Base-by-base conservation (phyloP, 352 stramenopile genomes). In the Pythium guiyangense region DNA sequence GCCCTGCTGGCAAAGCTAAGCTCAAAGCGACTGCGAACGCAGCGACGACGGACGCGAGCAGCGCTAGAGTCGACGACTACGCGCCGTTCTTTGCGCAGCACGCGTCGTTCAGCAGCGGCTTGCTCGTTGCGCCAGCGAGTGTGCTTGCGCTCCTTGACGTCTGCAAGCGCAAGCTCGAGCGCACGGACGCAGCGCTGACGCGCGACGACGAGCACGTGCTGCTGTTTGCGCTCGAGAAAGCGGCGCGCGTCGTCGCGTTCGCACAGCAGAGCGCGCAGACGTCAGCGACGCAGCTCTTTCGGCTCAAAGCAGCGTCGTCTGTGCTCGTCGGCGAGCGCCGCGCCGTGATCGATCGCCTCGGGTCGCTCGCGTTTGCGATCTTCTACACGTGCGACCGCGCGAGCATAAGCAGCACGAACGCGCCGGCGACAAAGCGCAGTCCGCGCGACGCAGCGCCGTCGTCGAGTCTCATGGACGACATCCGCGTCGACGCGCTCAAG, bases 141-240 rank as follows among this genome's bases (percentile, higher is more conserved):
- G 54, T 68, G 37, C 34, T 62, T 4, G 55, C 53, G 22, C 26
- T 71, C 14, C 42, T 65, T 20, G 43, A 57, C 12, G 63, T 49
- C 26, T 48, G 53, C 26, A 15, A 45, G 34, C 44, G 17, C 20
- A 67, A 65, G 37, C 35, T 71, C 8, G 46, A 52, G 25, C 25
- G 29, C 4, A 25, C 29, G 9, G 3, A 46, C 2, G n/a, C 46
- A 8, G 25, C 17, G 1, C 27, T 68, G 20, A 51, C 60, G 9
- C 52, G 59, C 45, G 64, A 68, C 46, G 64, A 71, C 22, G 60
- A 62, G 35, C 25, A 53, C 20, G n/a, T 71, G 12, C n/a, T 71
- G 4, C 35, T 61, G 12, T 71, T 71, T 20, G 42, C 58, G 47
- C 50, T 68, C 5, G 52, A 48, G 27, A 58, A 59, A 11, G 57